These are phyloP conservation scores for Gryganskiella cystojenkinii DNA, from an alignment of 192 early-diverging fungal species.

Conservation along the genomic window DNA sequence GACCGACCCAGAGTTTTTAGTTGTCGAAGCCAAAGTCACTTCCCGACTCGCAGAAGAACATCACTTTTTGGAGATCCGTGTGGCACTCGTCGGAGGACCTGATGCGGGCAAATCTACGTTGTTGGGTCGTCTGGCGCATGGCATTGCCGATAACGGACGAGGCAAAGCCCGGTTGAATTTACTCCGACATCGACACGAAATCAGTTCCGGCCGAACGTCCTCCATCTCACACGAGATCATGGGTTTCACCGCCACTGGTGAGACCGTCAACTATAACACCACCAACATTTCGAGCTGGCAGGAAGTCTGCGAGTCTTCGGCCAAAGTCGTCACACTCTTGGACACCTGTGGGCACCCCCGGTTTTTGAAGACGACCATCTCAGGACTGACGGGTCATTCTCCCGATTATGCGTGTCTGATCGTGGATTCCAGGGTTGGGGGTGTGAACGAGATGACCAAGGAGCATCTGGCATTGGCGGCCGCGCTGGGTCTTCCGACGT, in stretches of 20 bases:
- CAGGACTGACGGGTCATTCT: constrained; percentile 88
- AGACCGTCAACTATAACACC: constrained; percentile 81
- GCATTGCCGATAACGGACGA: constrained; percentile 85
- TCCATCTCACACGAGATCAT: constrained; percentile 89
- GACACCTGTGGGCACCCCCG: constrained; percentile 93
- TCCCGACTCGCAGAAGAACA: constrained; percentile 67
- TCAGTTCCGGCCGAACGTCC: constrained; percentile 92
- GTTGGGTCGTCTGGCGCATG: constrained; percentile 83
- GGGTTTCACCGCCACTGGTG: constrained; percentile 79
- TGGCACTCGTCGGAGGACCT: constrained; percentile 85
- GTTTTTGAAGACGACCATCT: constrained; percentile 90
- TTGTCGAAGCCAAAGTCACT: constrained; percentile 83
- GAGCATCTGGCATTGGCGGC: constrained; percentile 86
- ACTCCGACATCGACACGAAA: constrained; percentile 91
- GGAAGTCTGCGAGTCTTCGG: constrained; percentile 79
- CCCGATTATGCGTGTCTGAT: constrained; percentile 92
- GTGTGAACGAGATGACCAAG: constrained; percentile 72
- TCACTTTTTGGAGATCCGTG: constrained; percentile 81
- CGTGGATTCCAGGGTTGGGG: constrained; percentile 74
- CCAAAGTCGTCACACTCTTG: constrained; percentile 85
- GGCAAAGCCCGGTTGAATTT: constrained; percentile 85
- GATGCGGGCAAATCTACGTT: constrained; percentile 90
- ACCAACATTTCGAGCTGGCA: constrained; percentile 76
- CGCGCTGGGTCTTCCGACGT: constrained; percentile 84
- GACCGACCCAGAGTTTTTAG: constrained; percentile 58